These are phyloP conservation scores for Obba rivulosa DNA, from an alignment of 768 basidiomycete species.

Conservation along the genomic window DNA sequence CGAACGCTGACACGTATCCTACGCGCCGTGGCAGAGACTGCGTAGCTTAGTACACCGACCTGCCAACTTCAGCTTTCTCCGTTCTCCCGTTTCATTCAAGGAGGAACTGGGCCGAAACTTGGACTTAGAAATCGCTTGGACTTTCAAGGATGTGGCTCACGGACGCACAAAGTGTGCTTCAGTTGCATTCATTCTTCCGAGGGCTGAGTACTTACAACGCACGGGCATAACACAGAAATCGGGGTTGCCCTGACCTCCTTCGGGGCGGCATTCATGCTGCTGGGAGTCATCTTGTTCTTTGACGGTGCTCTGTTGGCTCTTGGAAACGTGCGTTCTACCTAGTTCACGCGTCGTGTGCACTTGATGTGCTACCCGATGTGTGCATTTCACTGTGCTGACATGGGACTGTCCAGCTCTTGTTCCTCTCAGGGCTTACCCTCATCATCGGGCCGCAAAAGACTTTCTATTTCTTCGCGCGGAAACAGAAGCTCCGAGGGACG, in stretches of 20 bases:
- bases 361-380: too few species aligned
- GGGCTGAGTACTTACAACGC: not conserved
- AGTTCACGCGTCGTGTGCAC: too few species aligned
- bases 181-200: not conserved
- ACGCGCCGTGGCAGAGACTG: too few species aligned
- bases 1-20: too few species aligned
- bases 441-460: slow-evolving; percentile 98
- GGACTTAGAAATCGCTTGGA: slow-evolving; percentile 1
- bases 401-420: slow-evolving; percentile 70
- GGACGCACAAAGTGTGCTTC: slow-evolving; percentile 51
- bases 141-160: slow-evolving; percentile 52
- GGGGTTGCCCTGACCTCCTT: slow-evolving; percentile 96
- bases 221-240: slow-evolving; percentile 55
- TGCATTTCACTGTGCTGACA: not conserved
- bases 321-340: slow-evolving; percentile 73
- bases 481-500: slow-evolving; percentile 90
- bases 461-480: slow-evolving; percentile 95
- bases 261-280: slow-evolving; percentile 91
- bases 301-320: slow-evolving; percentile 93
- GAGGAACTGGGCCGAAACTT: not conserved
- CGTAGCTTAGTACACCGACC: not conserved
- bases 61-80: too few species aligned
- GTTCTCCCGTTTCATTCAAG: not conserved
- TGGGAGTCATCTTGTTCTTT: slow-evolving; percentile 94
- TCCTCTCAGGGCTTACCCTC: slow-evolving; percentile 88